Evolutionary conservation across 225 moss, liverwort and hornwort species (phyloP).

Genomic region (Polytrichum formosum): DNA sequence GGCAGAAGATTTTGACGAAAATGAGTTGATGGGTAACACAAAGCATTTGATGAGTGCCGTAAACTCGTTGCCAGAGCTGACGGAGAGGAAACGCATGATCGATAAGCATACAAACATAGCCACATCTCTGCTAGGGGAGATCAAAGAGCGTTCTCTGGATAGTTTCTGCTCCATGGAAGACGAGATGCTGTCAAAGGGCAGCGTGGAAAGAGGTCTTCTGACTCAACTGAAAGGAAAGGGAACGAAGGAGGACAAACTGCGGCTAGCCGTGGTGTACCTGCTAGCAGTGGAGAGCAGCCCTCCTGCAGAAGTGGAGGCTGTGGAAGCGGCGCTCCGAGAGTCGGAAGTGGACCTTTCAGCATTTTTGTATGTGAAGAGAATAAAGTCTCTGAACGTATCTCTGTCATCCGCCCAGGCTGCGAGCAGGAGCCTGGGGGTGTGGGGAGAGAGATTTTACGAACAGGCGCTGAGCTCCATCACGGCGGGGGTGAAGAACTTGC

Average conservation of each 20-base stretch:
- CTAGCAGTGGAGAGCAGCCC: constrained; percentile 80
- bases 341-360: constrained; percentile 82
- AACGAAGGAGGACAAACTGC: constrained; percentile 81
- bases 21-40: constrained; percentile 86
- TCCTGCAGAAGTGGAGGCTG: constrained; percentile 80
- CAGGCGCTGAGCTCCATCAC: constrained; percentile 88
- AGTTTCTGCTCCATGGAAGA: constrained; percentile 80
- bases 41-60: constrained; percentile 92
- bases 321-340: constrained; percentile 80
- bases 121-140: constrained; percentile 82
- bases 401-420: constrained; percentile 69
- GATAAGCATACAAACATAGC: constrained; percentile 97
- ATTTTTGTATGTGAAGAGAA: constrained; percentile 91
- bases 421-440: constrained; percentile 75
- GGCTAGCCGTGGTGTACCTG: constrained; percentile 85
- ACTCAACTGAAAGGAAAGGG: constrained; percentile 74
- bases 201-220: constrained; percentile 63
- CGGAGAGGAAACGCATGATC: constrained; percentile 88
- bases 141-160: constrained; percentile 78
- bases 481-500: constrained; percentile 94
- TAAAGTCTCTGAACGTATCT: constrained; percentile 79
- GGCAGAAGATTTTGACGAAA: constrained; percentile 76
- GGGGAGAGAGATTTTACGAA: constrained; percentile 90
- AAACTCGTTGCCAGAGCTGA: constrained; percentile 91
- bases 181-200: constrained; percentile 80